phyloP scores from a whole-genome alignment of 1,284 basidiomycete genomes.

The Trametes hirsuta region DNA sequence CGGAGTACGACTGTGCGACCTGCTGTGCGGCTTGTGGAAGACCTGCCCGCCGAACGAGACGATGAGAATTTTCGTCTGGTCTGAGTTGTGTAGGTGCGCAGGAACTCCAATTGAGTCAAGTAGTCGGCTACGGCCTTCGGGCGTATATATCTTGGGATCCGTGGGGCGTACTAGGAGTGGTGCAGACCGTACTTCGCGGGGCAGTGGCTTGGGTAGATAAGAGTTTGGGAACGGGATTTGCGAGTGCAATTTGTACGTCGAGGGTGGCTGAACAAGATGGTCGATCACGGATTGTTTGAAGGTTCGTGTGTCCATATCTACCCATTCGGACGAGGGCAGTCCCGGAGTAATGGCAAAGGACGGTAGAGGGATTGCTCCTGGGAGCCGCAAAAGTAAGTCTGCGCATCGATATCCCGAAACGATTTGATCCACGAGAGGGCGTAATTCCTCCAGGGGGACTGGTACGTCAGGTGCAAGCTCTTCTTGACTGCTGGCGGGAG shows the following conservation, averaged over 20 bases:
- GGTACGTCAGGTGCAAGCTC: slow-evolving; percentile 50
- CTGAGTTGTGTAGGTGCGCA: slow-evolving; percentile 46
- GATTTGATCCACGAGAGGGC: slow-evolving; percentile 64
- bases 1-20: slow-evolving; percentile 28
- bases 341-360: slow-evolving; percentile 57
- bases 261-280: slow-evolving; percentile 39
- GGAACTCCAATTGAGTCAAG: slow-evolving; percentile 66
- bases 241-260: slow-evolving; percentile 37
- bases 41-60: slow-evolving; percentile 82
- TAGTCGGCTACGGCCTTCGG: slow-evolving; percentile 52
- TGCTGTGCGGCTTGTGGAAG: slow-evolving; percentile 60
- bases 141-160: slow-evolving; percentile 50
- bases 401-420: slow-evolving; percentile 71
- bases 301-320: slow-evolving; percentile 47
- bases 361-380: slow-evolving; percentile 76
- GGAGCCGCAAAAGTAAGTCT: slow-evolving; percentile 69
- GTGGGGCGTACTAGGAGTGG: slow-evolving; percentile 69
- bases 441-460: slow-evolving; percentile 50
- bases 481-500: background rate
- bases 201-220: slow-evolving; percentile 35
- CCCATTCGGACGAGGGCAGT: slow-evolving; percentile 68
- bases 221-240: slow-evolving; percentile 42
- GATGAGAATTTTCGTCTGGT: slow-evolving; percentile 61
- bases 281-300: slow-evolving; percentile 52
- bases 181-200: slow-evolving; percentile 51